Evolutionary conservation across 2,329 filamentous ascomycete species (phyloP).

Genomic region (Ciborinia camelliae): DNA sequence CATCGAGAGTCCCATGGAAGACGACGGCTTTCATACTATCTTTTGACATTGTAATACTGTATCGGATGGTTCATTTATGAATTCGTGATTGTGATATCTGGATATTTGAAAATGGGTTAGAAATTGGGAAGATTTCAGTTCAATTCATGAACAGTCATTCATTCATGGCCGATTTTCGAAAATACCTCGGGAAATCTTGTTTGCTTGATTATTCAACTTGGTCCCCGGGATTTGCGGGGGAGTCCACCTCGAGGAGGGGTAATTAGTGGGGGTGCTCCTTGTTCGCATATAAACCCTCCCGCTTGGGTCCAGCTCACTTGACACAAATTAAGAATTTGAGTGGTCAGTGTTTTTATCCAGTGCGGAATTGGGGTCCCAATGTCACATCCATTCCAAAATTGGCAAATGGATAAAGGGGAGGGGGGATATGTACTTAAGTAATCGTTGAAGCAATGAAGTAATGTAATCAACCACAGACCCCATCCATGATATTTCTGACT

Average conservation of each 20-base stretch:
- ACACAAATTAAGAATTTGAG: neutral
- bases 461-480: too few species aligned
- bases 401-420: too few species aligned
- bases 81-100: neutral
- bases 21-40: conserved; percentile 82
- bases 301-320: neutral
- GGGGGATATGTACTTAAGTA: too few species aligned
- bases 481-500: too few species aligned
- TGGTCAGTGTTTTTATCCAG: neutral
- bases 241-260: conserved; percentile 5
- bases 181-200: conserved; percentile 6
- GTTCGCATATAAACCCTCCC: neutral
- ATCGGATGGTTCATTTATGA: neutral
- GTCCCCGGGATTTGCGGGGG: neutral
- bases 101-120: neutral
- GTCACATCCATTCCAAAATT: too few species aligned
- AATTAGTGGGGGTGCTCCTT: neutral
- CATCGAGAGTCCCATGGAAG: conserved; percentile 60
- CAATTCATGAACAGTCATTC: neutral
- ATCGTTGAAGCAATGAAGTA: too few species aligned
- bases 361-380: neutral
- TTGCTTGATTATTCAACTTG: neutral
- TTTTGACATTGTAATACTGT: conserved; percentile 29
- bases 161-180: neutral
- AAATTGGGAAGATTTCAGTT: neutral